These are phyloP conservation scores for Clarireedia hainanense DNA, from an alignment of 2,329 filamentous ascomycete species.

Conservation along the genomic window DNA sequence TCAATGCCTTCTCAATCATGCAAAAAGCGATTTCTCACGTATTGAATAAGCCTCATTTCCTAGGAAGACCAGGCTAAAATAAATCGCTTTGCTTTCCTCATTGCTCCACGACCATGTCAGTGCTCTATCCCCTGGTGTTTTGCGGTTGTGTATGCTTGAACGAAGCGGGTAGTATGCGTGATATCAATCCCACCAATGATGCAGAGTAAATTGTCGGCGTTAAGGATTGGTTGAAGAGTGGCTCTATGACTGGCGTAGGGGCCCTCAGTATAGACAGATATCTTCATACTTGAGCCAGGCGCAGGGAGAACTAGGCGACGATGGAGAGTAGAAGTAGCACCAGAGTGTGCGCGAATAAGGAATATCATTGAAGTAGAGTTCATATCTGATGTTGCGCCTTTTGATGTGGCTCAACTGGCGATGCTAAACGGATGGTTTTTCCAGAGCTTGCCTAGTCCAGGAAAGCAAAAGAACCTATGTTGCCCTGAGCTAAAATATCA, in stretches of 20 bases:
- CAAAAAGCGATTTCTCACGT: conserved; percentile 14
- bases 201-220: not conserved
- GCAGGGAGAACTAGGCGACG: not conserved
- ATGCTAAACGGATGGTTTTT: conserved; percentile 7
- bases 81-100: conserved; percentile 18
- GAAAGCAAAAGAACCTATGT: conserved; percentile 2
- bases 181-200: conserved; percentile 2
- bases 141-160: conserved; percentile 16
- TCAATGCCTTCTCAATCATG: not conserved
- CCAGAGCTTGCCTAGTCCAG: conserved; percentile 4
- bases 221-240: not conserved
- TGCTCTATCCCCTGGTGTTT: not conserved
- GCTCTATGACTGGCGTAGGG: conserved; percentile 2
- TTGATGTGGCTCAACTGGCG: not conserved
- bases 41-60: conserved; percentile 20
- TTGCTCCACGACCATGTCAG: conserved; percentile 7
- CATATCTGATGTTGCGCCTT: not conserved
- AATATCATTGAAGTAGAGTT: not conserved
- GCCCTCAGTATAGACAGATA: not conserved
- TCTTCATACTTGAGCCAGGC: not conserved
- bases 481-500: conserved; percentile 2
- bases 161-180: conserved; percentile 3
- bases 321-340: not conserved
- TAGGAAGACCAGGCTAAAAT: conserved; percentile 24
- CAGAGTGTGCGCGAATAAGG: not conserved